Base-by-base conservation (phyloP, 208 protist genomes). In the Endotrypanum monterogeii region DNA sequence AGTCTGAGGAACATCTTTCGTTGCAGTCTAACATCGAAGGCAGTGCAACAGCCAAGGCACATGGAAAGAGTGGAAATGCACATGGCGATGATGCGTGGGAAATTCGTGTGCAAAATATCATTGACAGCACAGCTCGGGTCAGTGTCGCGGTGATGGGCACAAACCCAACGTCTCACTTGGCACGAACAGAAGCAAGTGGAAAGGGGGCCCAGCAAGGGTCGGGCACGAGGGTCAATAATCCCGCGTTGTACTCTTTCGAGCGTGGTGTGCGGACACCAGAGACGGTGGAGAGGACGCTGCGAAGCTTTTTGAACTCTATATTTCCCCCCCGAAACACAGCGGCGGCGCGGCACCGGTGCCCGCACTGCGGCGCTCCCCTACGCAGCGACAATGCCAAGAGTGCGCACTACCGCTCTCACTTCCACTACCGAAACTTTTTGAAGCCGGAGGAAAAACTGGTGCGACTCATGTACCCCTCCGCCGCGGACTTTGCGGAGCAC, bases 341-440 rank as follows among this genome's bases (percentile, higher is more conserved):
- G 28, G 51, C 79, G 3, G 73, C 74, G 65, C 78, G 79, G 41
- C 70, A 82, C 51, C 84, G 88, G 37, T 94, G 91, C 62, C 74
- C 83, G 3, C 89, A 94, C 72, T 94, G 89, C 74, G 88, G 91
- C 23, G 81, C 82, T 0, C 69, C 80, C 41, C 86, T 94, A 32
- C 77, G 74, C 58, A 85, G 67, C 35, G 74, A 85, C 25, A 83
- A 78, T 67, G 84, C 82, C n/a, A 89, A 88, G 62, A 87, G 81
- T 51, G 63, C 82, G 0, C 91, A 96, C 80, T 96, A 94, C 81
- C 85, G 89, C 48, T 89, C 81, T 67, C 91, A 96, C 84, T 93
- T 93, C 72, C 82, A 89, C 81, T 75, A 79, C 57, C 80, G 85
- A 51, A 94, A 90, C 74, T 79, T 83, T 55, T 54, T 88, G 16